These are phyloP conservation scores for Penicillium janthinellum DNA, from an alignment of 2,329 filamentous ascomycete species.

Conservation along the genomic window DNA sequence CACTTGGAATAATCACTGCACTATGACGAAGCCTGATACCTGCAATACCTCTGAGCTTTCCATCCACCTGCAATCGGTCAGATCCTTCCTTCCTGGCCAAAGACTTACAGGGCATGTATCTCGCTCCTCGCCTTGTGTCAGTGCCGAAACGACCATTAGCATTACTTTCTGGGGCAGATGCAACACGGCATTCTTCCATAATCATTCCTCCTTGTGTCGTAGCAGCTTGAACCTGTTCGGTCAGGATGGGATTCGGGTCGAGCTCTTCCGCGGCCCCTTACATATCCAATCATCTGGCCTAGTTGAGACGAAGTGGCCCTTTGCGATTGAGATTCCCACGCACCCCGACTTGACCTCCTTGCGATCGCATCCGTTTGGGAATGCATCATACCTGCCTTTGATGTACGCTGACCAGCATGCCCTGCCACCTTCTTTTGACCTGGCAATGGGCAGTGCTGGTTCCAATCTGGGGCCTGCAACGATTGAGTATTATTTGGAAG, in stretches of 20 bases:
- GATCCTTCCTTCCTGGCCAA: neutral
- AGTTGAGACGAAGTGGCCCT: neutral
- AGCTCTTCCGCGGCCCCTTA: neutral
- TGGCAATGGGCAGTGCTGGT: neutral
- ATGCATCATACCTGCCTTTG: neutral
- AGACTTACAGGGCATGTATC: neutral
- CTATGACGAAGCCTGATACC: neutral
- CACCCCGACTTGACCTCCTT: neutral
- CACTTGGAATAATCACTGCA: neutral
- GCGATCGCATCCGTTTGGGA: neutral
- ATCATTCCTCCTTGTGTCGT: neutral
- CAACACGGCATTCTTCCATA: neutral
- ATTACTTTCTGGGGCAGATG: neutral
- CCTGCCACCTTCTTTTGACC: neutral
- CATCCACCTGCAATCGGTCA: neutral
- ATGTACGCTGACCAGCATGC: neutral
- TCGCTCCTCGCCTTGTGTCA: neutral
- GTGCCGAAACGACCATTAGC: neutral
- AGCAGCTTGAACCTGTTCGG: neutral
- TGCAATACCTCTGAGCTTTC: neutral
- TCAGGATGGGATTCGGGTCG: neutral
- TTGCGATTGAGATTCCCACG: neutral
- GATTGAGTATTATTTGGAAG: neutral
- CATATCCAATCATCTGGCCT: neutral
- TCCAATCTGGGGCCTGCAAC: neutral